Evolutionary conservation across 2,329 filamentous ascomycete genomes (phyloP).

Genomic region (Botrytis paeoniae): DNA sequence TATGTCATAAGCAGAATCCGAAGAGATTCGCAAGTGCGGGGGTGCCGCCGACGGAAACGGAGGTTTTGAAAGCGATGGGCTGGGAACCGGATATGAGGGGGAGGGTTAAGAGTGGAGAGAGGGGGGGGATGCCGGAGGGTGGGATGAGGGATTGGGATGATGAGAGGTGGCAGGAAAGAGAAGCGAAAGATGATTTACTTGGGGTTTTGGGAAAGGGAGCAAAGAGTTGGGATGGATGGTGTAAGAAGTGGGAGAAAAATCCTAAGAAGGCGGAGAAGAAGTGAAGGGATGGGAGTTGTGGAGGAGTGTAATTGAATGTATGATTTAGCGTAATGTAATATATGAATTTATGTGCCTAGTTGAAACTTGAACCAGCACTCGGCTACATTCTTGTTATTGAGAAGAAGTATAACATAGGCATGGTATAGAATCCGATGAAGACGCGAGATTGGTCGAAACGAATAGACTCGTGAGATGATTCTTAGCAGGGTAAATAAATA

Average conservation of each 20-base stretch:
- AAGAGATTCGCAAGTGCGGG: conserved; percentile 21
- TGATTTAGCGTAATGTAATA: neutral
- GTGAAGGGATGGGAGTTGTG: neutral
- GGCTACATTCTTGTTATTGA: too few relatives aligned
- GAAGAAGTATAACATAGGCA: too few relatives aligned
- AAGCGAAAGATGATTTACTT: conserved; percentile 18
- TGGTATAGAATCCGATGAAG: too few relatives aligned
- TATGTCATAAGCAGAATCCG: conserved; percentile 16
- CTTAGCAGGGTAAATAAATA: too few relatives aligned
- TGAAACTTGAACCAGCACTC: too few relatives aligned
- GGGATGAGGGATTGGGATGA: conserved; percentile 20
- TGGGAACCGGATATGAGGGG: conserved; percentile 18
- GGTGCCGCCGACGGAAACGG: conserved; percentile 20
- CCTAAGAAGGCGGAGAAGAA: conserved; percentile 17
- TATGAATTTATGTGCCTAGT: too few relatives aligned
- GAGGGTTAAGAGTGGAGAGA: conserved; percentile 14
- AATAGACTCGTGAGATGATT: too few relatives aligned
- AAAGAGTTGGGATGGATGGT: conserved; percentile 19
- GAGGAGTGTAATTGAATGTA: neutral
- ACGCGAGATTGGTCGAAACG: too few relatives aligned
- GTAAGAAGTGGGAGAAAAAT: conserved; percentile 22
- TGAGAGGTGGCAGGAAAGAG: conserved; percentile 22
- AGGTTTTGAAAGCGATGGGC: conserved; percentile 22
- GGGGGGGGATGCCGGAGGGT: conserved; percentile 3
- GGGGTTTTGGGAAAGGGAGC: conserved; percentile 19